These are phyloP conservation scores for Nicotiana obtusifolia DNA, from an alignment of 257 asterid species.

Conservation along the genomic window DNA sequence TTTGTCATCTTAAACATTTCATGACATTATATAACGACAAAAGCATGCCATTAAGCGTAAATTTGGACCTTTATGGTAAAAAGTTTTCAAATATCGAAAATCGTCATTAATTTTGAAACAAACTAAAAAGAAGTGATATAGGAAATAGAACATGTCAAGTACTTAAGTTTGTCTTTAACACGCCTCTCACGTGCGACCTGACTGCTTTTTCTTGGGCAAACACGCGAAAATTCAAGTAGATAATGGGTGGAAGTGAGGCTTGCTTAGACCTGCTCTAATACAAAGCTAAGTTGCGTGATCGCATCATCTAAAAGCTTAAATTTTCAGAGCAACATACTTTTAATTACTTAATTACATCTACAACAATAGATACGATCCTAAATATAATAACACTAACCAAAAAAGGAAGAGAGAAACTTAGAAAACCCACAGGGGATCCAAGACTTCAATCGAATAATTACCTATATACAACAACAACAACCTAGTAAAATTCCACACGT, in stretches of 20 bases:
- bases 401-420: not conserved
- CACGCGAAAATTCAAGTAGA: not conserved
- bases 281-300: too few relatives aligned
- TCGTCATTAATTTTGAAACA: not conserved
- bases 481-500: too few relatives aligned
- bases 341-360: not conserved
- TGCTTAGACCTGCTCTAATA: too few relatives aligned
- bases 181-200: not conserved
- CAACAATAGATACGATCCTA: not conserved
- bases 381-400: not conserved
- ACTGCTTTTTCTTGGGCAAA: not conserved
- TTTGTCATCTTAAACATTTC: not conserved
- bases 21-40: not conserved
- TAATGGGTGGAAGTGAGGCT: not conserved
- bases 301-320: not conserved
- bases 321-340: not conserved
- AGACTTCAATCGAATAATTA: not conserved
- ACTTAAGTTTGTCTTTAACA: not conserved
- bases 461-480: not conserved
- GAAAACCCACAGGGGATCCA: not conserved
- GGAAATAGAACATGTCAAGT: not conserved
- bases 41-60: not conserved
- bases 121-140: not conserved
- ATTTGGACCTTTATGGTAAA: not conserved
- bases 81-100: not conserved